These are phyloP conservation scores for Ananas comosus DNA, from an alignment of 176 grass and related monocot genomes.

Conservation along the genomic window DNA sequence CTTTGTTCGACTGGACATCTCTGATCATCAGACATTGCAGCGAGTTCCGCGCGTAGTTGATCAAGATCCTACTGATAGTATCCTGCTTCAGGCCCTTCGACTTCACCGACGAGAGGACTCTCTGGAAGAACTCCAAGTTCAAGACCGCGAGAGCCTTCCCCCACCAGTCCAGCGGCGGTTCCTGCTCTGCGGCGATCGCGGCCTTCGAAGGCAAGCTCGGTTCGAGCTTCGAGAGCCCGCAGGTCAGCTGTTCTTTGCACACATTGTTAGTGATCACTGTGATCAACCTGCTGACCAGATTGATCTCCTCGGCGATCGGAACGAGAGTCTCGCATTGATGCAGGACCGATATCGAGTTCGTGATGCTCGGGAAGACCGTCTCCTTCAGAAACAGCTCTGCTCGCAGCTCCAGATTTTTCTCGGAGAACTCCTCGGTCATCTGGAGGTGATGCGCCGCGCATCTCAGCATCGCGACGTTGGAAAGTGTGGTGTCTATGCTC, in stretches of 20 bases:
- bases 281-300: constrained; percentile 43
- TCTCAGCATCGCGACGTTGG: constrained; percentile 64
- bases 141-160: constrained; percentile 52
- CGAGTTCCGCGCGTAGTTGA: constrained; percentile 79
- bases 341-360: constrained; percentile 58
- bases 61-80: constrained; percentile 61
- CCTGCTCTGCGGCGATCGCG: constrained; percentile 12
- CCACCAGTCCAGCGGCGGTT: constrained; percentile 64
- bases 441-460: constrained; percentile 79
- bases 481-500: constrained; percentile 47
- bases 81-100: constrained; percentile 95
- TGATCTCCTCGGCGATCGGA: constrained; percentile 60
- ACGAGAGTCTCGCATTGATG: constrained; percentile 64
- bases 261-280: constrained; percentile 54
- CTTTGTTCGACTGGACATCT: constrained; percentile 31
- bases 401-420: constrained; percentile 61
- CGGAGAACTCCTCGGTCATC: constrained; percentile 75
- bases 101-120: constrained; percentile 62
- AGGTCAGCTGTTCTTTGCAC: constrained; percentile 79
- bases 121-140: constrained; percentile 67
- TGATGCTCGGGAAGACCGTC: constrained; percentile 52
- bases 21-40: constrained; percentile 60
- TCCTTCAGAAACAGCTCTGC: constrained; percentile 64
- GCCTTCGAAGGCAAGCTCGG: constrained; percentile 29
- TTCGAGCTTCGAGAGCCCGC: constrained; percentile 62